phyloP scores from a whole-genome alignment of 257 asterid species.

The Paraleonurus japonicus region DNA sequence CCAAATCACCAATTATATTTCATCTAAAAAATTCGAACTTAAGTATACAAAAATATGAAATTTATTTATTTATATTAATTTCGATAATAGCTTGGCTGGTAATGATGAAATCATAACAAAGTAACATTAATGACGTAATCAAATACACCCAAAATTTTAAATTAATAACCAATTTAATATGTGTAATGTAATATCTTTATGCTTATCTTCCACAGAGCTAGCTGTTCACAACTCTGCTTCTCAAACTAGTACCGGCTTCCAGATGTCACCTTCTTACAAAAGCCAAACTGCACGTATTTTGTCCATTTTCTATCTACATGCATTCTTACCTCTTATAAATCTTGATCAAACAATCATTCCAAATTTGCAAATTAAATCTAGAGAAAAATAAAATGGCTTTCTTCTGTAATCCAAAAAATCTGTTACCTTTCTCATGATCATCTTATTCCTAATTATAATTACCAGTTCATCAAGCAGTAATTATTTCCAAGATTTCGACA shows the following conservation, averaged over 20 bases:
- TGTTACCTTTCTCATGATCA: no score
- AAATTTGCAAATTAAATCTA: no score
- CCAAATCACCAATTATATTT: no score
- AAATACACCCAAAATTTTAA: no score
- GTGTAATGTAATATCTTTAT: neutral
- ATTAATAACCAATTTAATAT: neutral
- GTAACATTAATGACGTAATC: no score
- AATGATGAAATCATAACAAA: no score
- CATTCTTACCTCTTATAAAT: constrained; percentile 10
- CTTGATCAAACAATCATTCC: no score
- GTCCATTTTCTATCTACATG: neutral
- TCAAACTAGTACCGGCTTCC: neutral
- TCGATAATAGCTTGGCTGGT: no score
- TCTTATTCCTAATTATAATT: no score
- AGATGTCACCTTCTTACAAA: constrained; percentile 30
- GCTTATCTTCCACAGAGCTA: constrained; percentile 34
- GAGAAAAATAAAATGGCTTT: constrained; percentile 27
- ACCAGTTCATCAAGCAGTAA: constrained; percentile 15
- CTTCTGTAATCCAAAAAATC: neutral
- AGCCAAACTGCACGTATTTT: constrained; percentile 23
- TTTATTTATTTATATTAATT: no score
- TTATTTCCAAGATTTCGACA: constrained; percentile 42
- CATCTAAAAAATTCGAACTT: no score
- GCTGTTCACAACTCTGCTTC: constrained; percentile 34
- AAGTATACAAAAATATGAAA: no score